Base-by-base conservation (phyloP, 163 green algal genomes). In the Prototheca wickerhamii region DNA sequence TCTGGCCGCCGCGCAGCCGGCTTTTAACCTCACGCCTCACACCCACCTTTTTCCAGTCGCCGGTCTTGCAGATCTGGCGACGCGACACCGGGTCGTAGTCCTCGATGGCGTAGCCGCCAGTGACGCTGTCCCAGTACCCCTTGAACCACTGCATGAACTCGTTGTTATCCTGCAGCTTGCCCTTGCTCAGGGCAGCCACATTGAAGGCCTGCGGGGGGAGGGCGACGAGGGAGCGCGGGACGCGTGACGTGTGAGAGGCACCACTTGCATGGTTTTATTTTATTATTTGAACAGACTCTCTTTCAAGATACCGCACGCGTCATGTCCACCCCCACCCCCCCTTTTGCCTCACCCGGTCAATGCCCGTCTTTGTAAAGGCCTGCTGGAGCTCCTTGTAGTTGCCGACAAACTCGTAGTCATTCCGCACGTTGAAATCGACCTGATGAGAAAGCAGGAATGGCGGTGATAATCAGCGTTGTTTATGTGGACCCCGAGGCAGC, bases 371-470 rank as follows among this genome's bases (percentile, higher is more conserved):
- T 67, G 86, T 90, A 66, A 99, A 98, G 3, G 86, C 87, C 46
- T 89, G 82, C 62, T 99, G 94, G 34, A 99, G 82, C 18, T 95
- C 81, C 76, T 98, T 98, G 86, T 98, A 99, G 78, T 98, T 98
- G 70, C 88, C 84, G 34, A 98, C 89, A 70, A 87, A 89, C 37
- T 96, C 87, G 64, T 96, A 95, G 37, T 98, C 92, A 43, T 78
- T 89, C 49, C 85, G 91, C 21, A 94, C 91, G 70, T 97, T 94
- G 83, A 95, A 98, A 70, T 98, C 93, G 3, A 98, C 89, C 85
- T 92, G 75, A 23, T 49, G 18, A 35, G 52, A 10, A 44, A 44
- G 20, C 26, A 58, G 35, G 7, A 8, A 35, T 40, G 28, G 53
- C 20, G 20, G 55, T 49, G 31, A 31, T 7, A 61, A 30, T 31